These are phyloP conservation scores for Leptoxyphium fumago DNA, from an alignment of 2,329 filamentous ascomycete genomes.

Conservation along the genomic window DNA sequence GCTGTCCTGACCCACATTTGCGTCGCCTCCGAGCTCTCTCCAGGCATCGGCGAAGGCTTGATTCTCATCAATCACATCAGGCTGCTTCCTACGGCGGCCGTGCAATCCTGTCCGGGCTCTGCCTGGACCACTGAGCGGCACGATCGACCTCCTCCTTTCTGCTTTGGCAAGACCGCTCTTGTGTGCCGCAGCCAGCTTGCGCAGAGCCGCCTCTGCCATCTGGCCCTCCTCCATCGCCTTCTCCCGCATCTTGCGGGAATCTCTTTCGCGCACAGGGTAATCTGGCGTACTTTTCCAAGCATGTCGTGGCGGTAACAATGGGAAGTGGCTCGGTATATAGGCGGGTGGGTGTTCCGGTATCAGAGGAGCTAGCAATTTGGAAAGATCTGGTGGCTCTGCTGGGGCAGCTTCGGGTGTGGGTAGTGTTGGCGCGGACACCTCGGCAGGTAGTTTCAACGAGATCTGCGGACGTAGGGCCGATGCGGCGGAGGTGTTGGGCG, in stretches of 20 bases:
- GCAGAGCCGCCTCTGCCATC: constrained; percentile 48
- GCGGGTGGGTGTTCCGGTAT: constrained; percentile 33
- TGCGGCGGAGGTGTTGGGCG: constrained; percentile 20
- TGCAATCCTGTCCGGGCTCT: constrained; percentile 8
- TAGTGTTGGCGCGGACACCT: constrained; percentile 24
- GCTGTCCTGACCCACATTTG: constrained; percentile 11
- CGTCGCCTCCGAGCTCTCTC: constrained; percentile 16
- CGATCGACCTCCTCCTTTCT: constrained; percentile 23
- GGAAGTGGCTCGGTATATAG: constrained; percentile 47
- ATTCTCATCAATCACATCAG: constrained; percentile 26
- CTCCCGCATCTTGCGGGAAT: constrained; percentile 44
- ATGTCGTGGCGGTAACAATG: constrained; percentile 47
- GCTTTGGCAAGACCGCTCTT: constrained; percentile 34
- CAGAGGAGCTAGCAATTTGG: constrained; percentile 36
- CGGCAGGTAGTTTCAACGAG: constrained; percentile 20
- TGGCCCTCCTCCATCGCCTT: constrained; percentile 51
- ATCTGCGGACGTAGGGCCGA: constrained; percentile 28
- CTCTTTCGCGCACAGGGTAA: constrained; percentile 32
- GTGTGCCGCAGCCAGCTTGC: constrained; percentile 39
- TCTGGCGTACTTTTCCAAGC: constrained; percentile 48
- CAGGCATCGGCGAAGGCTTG: constrained; percentile 32
- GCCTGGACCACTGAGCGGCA: constrained; percentile 13
- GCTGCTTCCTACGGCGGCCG: constrained; percentile 19
- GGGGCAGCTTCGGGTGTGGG: constrained; percentile 26
- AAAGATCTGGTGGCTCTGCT: constrained; percentile 27